phyloP scores from a whole-genome alignment of 2,329 filamentous ascomycete genomes.

The Fusarium sp. region DNA sequence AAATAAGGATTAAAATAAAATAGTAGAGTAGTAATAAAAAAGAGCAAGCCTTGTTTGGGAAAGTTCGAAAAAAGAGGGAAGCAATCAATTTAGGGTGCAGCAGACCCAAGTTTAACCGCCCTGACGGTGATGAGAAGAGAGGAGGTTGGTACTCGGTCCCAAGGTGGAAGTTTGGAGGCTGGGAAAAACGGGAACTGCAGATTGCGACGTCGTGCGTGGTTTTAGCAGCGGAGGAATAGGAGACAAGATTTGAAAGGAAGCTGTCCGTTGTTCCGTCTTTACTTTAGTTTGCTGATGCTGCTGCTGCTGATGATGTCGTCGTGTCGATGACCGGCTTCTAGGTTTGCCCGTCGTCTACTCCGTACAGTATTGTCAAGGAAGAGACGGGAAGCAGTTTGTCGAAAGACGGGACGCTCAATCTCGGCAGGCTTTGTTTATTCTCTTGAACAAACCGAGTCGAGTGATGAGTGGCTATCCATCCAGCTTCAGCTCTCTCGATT shows the following conservation, averaged over 20 bases:
- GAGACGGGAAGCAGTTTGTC: neutral
- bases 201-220: conserved; percentile 23
- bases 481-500: neutral
- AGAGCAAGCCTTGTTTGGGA: neutral
- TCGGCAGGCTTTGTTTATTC: neutral
- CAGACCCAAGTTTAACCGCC: conserved; percentile 10
- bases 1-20: neutral
- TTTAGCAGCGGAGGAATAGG: conserved; percentile 15
- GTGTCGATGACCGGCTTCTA: neutral
- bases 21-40: neutral
- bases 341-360: neutral
- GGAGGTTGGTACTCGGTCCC: conserved; percentile 19
- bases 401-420: neutral
- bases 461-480: neutral
- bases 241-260: neutral
- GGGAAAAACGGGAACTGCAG: conserved; percentile 30
- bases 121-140: conserved; percentile 2
- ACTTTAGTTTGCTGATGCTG: neutral
- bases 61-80: conserved; percentile 1
- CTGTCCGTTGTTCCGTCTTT: conserved; percentile 28
- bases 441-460: neutral
- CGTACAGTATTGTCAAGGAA: neutral
- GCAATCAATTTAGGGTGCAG: conserved; percentile 31
- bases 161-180: conserved; percentile 20
- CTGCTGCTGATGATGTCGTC: neutral